A percentile compares a stretch with the other conserved stretches of the same genome.
Evolutionary conservation across 2,329 filamentous ascomycete species (phyloP).

Genomic region (Botrytis medusae): DNA sequence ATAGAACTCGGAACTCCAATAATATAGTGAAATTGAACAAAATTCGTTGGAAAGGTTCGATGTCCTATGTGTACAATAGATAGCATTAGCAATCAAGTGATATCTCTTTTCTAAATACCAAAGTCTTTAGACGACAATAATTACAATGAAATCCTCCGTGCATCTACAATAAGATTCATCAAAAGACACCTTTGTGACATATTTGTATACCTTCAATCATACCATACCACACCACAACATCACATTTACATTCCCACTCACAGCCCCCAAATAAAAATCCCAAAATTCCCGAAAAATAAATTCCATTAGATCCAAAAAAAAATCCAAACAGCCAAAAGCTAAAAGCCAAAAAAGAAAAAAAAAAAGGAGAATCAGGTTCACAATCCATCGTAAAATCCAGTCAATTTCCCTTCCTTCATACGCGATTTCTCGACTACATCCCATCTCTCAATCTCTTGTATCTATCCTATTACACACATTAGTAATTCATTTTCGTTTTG

Average conservation of each 20-base stretch:
- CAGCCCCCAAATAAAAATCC: background rate
- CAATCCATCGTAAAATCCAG: background rate
- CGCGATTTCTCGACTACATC: background rate
- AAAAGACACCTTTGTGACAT: background rate
- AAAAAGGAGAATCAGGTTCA: slow-evolving; percentile 12
- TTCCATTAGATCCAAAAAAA: background rate
- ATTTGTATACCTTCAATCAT: background rate
- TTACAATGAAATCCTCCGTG: background rate
- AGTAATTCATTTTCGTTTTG: background rate
- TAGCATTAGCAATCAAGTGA: background rate
- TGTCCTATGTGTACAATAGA: too few relatives aligned
- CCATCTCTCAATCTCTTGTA: background rate
- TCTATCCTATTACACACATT: background rate
- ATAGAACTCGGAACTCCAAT: too few relatives aligned
- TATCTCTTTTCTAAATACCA: background rate
- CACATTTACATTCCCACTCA: background rate
- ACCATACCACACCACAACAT: too few relatives aligned
- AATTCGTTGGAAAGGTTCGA: too few relatives aligned
- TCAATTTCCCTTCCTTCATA: background rate
- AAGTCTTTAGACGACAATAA: accelerated
- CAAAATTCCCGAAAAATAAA: background rate
- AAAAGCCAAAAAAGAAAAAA: background rate
- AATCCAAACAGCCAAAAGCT: background rate
- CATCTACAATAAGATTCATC: background rate
- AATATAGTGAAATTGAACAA: too few relatives aligned